Evolutionary conservation across 805 yeast species (phyloP).

Genomic region (Candida oleophila): DNA sequence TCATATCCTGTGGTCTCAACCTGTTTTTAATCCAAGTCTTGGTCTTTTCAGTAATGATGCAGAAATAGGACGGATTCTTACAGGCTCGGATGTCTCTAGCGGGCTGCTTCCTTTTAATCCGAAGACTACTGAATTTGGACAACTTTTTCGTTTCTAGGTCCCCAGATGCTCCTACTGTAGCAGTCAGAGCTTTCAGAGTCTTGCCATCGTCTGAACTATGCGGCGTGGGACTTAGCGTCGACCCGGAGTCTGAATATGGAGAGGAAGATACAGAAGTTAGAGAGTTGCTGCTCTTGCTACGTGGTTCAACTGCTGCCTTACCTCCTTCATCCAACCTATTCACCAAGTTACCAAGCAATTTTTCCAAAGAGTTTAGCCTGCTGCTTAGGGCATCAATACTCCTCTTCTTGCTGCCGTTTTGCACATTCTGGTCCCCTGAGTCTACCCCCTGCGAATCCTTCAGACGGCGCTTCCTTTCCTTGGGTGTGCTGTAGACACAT

Average conservation of each 20-base stretch:
- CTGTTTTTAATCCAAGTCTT: conserved; percentile 26
- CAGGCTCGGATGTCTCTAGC: background rate
- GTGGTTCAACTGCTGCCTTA: too few species aligned
- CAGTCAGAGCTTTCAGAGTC: background rate
- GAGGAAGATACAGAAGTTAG: background rate
- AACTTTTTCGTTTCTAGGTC: background rate
- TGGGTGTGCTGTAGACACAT: conserved; percentile 27
- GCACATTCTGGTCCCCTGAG: conserved; percentile 3
- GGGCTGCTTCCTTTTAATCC: background rate
- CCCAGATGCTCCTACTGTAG: background rate
- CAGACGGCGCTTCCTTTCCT: conserved; percentile 14
- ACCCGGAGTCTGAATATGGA: background rate
- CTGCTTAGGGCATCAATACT: conserved; percentile 11
- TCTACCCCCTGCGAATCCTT: conserved; percentile 8
- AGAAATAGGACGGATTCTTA: conserved; percentile 23
- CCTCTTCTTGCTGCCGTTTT: conserved; percentile 1
- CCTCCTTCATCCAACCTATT: conserved; percentile 10
- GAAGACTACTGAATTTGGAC: conserved; percentile 1
- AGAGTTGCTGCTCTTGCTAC: background rate
- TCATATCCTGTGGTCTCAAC: conserved; percentile 9
- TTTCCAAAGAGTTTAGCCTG: conserved; percentile 15
- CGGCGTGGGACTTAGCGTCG: background rate
- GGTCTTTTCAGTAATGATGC: conserved; percentile 29
- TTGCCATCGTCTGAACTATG: background rate
- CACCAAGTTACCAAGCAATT: conserved; percentile 15